Conservation (phyloP, 1,284 basidiomycete genomes). For the Tetrapyrgos nigripes region DNA sequence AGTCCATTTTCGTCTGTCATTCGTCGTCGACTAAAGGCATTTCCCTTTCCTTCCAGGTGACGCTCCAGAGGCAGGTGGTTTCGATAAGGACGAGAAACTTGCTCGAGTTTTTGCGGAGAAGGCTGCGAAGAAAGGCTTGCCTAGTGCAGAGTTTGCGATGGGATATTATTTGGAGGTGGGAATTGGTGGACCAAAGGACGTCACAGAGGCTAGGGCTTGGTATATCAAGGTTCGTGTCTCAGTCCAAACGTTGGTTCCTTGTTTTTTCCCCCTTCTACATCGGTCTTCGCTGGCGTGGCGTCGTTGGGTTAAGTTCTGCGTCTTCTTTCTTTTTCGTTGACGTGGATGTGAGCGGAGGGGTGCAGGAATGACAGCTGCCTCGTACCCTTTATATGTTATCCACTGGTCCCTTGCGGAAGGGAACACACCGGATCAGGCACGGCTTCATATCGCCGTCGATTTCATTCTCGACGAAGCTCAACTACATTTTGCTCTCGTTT, state of each 20-base stretch:
- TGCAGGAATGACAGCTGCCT: no score
- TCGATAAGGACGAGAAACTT: slow-evolving; percentile 89
- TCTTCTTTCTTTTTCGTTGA: no score
- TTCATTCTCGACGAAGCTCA: no score
- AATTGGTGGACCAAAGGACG: slow-evolving; percentile 71
- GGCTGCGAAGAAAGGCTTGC: slow-evolving; percentile 80
- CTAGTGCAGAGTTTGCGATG: slow-evolving; percentile 92
- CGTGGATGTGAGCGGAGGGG: background rate
- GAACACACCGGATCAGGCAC: no score
- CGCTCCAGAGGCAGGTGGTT: slow-evolving; percentile 40
- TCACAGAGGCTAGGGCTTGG: slow-evolving; percentile 73
- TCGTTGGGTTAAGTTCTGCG: no score
- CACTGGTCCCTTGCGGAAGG: no score
- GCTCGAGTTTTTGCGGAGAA: slow-evolving; percentile 94
- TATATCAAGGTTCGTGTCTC: slow-evolving; percentile 59
- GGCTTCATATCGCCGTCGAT: no score
- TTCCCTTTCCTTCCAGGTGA: background rate
- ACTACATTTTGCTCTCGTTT: no score
- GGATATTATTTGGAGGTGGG: slow-evolving; percentile 92
- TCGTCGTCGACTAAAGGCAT: slow-evolving; percentile 60
- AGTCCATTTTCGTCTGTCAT: background rate
- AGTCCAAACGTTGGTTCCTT: slow-evolving; percentile 4
- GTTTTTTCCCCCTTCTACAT: background rate
- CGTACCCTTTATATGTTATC: no score
- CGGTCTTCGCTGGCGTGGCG: background rate